These are phyloP conservation scores for Omphalotus guepiniiformis DNA, from an alignment of 768 basidiomycete species.

Conservation along the genomic window DNA sequence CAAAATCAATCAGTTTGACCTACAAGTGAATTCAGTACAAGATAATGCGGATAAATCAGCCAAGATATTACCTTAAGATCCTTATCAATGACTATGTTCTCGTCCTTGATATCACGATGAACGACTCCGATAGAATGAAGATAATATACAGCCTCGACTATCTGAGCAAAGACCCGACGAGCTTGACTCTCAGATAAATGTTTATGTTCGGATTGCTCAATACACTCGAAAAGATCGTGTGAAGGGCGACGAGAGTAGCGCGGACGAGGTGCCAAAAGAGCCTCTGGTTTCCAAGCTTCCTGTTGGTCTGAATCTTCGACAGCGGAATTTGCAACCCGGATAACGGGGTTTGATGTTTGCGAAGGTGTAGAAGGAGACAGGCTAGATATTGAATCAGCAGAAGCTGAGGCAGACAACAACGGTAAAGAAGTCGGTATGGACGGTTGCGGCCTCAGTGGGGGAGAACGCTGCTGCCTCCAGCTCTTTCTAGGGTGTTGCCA, in stretches of 20 bases:
- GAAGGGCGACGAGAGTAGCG: constrained; percentile 69
- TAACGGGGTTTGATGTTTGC: constrained; percentile 8
- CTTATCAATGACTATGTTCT: constrained; percentile 82
- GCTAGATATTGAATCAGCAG: constrained; percentile 34
- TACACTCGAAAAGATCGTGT: constrained; percentile 93
- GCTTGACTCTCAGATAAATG: constrained; percentile 76
- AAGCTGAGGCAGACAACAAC: constrained; percentile 53
- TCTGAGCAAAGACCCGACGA: constrained; percentile 79
- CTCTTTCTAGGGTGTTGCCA: constrained; percentile 50
- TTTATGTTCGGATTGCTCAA: constrained; percentile 81
- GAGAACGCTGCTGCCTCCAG: constrained; percentile 26
- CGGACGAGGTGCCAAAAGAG: constrained; percentile 26
- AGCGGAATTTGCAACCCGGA: not conserved
- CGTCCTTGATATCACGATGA: constrained; percentile 97
- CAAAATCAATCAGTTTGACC: constrained; percentile 97
- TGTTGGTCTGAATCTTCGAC: too few species aligned
- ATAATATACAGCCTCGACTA: constrained; percentile 81
- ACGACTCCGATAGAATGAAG: constrained; percentile 80
- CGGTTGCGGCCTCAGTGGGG: constrained; percentile 20
- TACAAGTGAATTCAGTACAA: constrained; percentile 21
- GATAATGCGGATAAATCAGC: not conserved
- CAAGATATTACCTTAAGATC: constrained; percentile 55
- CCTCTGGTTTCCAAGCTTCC: not conserved
- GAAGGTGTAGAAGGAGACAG: constrained; percentile 14
- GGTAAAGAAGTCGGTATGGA: constrained; percentile 39